These are phyloP conservation scores for Nicotiana knightiana DNA, from an alignment of 257 asterid genomes.

Conservation along the genomic window DNA sequence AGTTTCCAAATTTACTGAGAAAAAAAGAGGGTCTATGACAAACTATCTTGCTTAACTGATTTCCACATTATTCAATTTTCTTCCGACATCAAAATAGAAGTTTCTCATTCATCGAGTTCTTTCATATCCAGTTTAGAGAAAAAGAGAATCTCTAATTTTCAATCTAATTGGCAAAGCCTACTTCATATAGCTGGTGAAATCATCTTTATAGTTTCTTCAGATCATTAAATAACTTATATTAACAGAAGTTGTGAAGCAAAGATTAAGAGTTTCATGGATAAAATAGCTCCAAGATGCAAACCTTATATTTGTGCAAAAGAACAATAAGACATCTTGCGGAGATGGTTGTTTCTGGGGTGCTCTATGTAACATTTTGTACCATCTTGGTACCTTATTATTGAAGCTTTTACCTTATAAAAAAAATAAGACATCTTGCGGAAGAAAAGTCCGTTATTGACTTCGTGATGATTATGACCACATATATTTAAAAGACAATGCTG, in stretches of 20 bases:
- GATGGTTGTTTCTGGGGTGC: no score
- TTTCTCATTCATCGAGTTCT: not conserved
- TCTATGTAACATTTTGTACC: no score
- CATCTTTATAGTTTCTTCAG: not conserved
- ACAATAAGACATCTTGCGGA: not conserved
- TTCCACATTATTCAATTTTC: not conserved
- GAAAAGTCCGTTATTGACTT: not conserved
- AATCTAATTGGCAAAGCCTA: not conserved
- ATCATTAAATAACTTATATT: not conserved
- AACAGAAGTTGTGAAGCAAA: not conserved
- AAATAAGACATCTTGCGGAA: not conserved
- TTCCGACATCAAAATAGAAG: not conserved
- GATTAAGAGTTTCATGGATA: not conserved
- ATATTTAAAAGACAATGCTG: not conserved
- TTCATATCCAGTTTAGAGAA: not conserved
- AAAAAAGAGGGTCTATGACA: not conserved
- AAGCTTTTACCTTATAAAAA: not conserved
- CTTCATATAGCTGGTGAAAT: conserved; percentile 6
- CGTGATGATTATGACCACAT: not conserved
- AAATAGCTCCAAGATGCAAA: not conserved
- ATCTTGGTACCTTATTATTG: no score
- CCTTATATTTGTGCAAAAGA: not conserved
- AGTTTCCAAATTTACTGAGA: not conserved
- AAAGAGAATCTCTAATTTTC: not conserved
- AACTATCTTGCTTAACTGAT: not conserved